phyloP scores from a whole-genome alignment of 345 rosid genomes.

The Syzygium jambos region DNA sequence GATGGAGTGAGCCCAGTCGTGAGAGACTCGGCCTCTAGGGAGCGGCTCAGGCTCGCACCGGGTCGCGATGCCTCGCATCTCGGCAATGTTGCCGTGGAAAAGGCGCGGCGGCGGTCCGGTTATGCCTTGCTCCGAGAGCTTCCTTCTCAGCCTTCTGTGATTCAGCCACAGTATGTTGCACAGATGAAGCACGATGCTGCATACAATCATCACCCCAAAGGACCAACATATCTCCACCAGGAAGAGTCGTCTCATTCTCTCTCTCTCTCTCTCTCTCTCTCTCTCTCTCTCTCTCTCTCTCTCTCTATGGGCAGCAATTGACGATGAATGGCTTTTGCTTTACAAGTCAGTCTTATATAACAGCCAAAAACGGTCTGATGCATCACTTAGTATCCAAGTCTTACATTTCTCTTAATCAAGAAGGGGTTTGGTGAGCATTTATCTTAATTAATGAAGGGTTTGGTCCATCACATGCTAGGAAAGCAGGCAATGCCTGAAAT shows the following conservation, averaged over 20 bases:
- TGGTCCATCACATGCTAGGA: neutral
- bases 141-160: neutral
- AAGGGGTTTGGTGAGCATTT: neutral
- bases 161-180: neutral
- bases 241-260: neutral
- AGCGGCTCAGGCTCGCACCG: neutral
- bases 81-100: neutral
- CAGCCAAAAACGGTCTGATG: too few species aligned
- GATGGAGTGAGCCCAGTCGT: neutral
- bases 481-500: neutral
- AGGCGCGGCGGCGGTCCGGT: neutral
- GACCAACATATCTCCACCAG: neutral
- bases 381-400: neutral
- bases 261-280: neutral
- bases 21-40: neutral
- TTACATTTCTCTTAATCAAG: neutral
- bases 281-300: neutral
- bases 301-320: neutral
- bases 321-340: neutral
- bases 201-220: neutral
- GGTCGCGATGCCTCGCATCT: neutral
- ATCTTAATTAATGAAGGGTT: neutral
- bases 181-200: neutral
- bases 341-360: too few species aligned
- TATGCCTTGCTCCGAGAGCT: neutral